A percentile compares a stretch with the other conserved stretches of the same genome.
Conservation (phyloP, 2,329 filamentous ascomycete species). For the Arthrobotrys iridis region DNA sequence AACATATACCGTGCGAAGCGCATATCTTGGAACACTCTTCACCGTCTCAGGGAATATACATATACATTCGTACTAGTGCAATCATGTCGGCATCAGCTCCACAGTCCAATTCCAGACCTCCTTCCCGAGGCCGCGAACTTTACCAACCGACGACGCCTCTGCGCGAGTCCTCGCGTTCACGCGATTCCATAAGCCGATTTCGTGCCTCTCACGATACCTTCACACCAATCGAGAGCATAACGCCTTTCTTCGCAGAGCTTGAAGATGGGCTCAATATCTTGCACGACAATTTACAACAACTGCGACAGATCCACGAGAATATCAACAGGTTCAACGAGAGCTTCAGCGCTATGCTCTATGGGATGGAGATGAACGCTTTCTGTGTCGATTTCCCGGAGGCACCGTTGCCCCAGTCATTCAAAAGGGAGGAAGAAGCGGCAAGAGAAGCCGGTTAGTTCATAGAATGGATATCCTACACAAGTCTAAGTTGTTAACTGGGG, state of each 20-base stretch:
- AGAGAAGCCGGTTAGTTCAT: conserved; percentile 34
- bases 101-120: conserved; percentile 32
- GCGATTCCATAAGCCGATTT: conserved; percentile 79
- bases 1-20: neutral
- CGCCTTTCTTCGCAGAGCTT: conserved; percentile 91
- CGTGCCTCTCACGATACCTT: conserved; percentile 68
- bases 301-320: conserved; percentile 96
- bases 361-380: conserved; percentile 98
- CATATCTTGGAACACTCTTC: neutral
- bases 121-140: conserved; percentile 42
- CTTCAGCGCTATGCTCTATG: conserved; percentile 94
- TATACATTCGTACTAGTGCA: neutral
- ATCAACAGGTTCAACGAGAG: conserved; percentile 92
- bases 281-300: conserved; percentile 96
- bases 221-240: conserved; percentile 81
- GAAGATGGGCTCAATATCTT: conserved; percentile 94
- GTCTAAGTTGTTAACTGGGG: neutral
- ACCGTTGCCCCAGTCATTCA: conserved; percentile 84
- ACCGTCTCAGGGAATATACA: neutral
- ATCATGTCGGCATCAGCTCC: conserved; percentile 25
- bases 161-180: conserved; percentile 87
- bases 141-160: conserved; percentile 86
- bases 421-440: conserved; percentile 64
- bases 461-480: neutral
- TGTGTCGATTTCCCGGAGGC: conserved; percentile 97